Conservation (phyloP, 2,329 filamentous ascomycete species). For the Trichoderma sp. region DNA sequence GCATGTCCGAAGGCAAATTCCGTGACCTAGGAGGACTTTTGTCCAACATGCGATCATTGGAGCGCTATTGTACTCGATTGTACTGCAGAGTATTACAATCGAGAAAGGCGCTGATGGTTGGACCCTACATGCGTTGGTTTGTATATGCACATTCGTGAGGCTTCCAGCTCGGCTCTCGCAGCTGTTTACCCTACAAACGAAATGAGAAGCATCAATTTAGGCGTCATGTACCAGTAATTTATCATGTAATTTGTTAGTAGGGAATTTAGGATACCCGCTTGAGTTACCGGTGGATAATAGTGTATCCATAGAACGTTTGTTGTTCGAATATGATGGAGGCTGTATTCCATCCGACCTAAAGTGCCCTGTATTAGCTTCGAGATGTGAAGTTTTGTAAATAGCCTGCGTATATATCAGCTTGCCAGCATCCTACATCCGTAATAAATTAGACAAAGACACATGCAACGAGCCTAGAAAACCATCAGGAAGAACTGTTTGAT, state of each 20-base stretch:
- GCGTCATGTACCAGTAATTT: not conserved
- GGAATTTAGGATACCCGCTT: not conserved
- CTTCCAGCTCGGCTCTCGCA: not conserved
- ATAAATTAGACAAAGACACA: no score
- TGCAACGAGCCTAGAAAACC: no score
- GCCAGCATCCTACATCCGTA: no score
- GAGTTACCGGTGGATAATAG: no score
- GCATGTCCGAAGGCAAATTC: not conserved
- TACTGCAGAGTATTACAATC: not conserved
- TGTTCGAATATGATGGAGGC: no score
- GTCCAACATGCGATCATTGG: not conserved
- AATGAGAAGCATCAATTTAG: not conserved
- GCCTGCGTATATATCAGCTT: no score
- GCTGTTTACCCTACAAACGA: not conserved
- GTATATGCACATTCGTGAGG: not conserved
- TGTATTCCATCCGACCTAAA: no score
- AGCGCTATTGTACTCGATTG: not conserved
- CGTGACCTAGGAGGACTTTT: not conserved
- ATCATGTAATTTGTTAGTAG: not conserved
- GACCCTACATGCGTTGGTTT: not conserved
- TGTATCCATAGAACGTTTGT: no score
- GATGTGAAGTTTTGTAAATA: no score
- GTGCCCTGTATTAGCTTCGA: no score
- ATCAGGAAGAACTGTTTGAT: no score
- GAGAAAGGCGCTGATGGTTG: not conserved